These are phyloP conservation scores for Symmetrospora coprosmae DNA, from an alignment of 768 basidiomycete genomes.

Conservation along the genomic window DNA sequence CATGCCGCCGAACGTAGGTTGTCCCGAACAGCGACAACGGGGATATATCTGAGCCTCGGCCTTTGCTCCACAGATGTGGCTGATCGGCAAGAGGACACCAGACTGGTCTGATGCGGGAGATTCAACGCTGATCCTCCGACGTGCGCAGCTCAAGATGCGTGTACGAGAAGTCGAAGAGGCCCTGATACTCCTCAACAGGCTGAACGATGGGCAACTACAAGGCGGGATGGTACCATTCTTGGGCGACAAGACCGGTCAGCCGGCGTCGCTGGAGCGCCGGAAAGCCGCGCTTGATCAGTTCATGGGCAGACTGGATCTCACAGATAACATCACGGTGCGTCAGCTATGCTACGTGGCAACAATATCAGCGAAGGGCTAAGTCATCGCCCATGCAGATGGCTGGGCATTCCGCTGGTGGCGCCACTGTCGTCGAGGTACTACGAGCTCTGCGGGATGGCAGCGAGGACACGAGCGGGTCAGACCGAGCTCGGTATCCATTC, in stretches of 20 bases:
- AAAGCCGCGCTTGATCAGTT: neutral
- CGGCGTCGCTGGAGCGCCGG: neutral
- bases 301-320: neutral
- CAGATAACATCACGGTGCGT: neutral
- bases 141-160: neutral
- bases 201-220: neutral
- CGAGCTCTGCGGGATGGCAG: neutral
- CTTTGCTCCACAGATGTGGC: neutral
- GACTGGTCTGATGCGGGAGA: neutral
- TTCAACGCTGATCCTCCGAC: neutral
- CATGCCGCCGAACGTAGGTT: no score
- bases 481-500: neutral
- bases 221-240: neutral
- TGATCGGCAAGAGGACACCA: neutral
- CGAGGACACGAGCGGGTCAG: neutral
- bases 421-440: constrained; percentile 47
- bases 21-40: no score
- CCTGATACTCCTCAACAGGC: neutral
- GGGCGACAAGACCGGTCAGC: neutral
- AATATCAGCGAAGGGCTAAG: neutral
- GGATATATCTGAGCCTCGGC: no score
- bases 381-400: constrained; percentile 42
- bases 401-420: constrained; percentile 47
- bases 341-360: neutral
- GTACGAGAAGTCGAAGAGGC: neutral